Evolutionary conservation across 2,329 filamentous ascomycete species (phyloP).

Genomic region (Thielaviopsis cerberus): DNA sequence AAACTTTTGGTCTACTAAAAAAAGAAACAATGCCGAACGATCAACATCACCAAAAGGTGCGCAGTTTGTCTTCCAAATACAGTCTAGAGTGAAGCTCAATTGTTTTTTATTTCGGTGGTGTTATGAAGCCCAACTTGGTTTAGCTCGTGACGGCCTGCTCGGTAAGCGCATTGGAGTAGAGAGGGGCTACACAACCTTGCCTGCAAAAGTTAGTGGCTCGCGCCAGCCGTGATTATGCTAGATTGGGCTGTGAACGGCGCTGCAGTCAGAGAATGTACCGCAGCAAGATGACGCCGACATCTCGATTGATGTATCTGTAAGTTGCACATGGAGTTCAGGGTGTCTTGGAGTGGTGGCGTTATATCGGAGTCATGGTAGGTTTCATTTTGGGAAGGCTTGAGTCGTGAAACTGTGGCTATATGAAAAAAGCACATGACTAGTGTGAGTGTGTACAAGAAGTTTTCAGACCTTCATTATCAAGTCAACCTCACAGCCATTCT

Average conservation of each 20-base stretch:
- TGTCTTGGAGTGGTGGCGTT: not conserved
- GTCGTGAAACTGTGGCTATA: slow-evolving; percentile 8
- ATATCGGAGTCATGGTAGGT: not conserved
- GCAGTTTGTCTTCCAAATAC: not conserved
- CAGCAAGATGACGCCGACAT: not conserved
- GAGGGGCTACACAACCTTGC: not conserved
- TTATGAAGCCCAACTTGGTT: too few species aligned
- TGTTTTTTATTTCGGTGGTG: too few species aligned
- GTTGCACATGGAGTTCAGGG: not conserved
- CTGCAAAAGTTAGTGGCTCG: not conserved
- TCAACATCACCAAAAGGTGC: not conserved
- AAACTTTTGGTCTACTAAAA: not conserved
- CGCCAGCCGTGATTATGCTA: not conserved
- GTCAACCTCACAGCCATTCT: not conserved
- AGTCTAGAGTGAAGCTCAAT: too few species aligned
- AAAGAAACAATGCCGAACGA: not conserved
- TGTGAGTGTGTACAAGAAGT: not conserved
- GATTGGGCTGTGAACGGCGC: not conserved
- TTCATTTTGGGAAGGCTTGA: not conserved
- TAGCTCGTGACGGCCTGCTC: not conserved
- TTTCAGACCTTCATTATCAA: too few species aligned
- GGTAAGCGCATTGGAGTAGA: not conserved
- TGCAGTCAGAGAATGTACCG: not conserved
- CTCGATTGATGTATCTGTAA: not conserved
- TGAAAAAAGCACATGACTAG: slow-evolving; percentile 13